Conservation (phyloP, 345 rosid species). For the Moricandia arvensis region DNA sequence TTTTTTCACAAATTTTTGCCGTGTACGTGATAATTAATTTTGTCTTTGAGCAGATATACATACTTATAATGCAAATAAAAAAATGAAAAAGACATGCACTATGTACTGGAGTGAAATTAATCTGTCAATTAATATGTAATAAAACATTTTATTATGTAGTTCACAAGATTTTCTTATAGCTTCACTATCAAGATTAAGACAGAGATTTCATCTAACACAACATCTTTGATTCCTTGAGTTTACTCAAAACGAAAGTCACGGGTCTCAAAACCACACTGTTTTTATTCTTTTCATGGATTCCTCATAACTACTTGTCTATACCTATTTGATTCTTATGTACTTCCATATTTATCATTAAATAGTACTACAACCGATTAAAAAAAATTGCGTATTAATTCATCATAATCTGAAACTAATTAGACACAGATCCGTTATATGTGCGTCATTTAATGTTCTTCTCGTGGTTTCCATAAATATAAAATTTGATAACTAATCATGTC, state of each 20-base stretch:
- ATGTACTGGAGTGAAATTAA: constrained; percentile 12
- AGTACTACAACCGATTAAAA: not conserved
- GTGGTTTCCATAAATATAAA: constrained; percentile 7
- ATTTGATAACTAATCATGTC: not conserved
- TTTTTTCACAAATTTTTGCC: not conserved
- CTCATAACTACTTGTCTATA: constrained; percentile 8
- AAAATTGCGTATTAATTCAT: not conserved
- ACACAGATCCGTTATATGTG: constrained; percentile 33
- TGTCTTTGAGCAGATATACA: not conserved
- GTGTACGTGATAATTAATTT: not conserved
- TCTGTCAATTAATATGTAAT: not conserved
- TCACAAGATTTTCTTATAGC: constrained; percentile 11
- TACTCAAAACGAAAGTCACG: constrained; percentile 29
- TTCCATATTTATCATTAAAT: not conserved
- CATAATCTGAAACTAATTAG: not conserved
- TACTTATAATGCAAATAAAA: not conserved
- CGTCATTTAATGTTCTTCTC: constrained; percentile 18
- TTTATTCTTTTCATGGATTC: constrained; percentile 17
- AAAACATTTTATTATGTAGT: not conserved
- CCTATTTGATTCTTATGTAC: constrained; percentile 7
- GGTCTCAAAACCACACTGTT: constrained; percentile 30
- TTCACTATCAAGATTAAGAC: constrained; percentile 33
- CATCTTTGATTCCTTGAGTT: constrained; percentile 24
- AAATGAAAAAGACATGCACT: constrained; percentile 18
- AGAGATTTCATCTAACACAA: constrained; percentile 23